Percentiles rank a stretch among this genome's conserved stretches.
phyloP scores from a whole-genome alignment of 495 filamentous ascomycete species.

The Annulohypoxylon stygium region DNA sequence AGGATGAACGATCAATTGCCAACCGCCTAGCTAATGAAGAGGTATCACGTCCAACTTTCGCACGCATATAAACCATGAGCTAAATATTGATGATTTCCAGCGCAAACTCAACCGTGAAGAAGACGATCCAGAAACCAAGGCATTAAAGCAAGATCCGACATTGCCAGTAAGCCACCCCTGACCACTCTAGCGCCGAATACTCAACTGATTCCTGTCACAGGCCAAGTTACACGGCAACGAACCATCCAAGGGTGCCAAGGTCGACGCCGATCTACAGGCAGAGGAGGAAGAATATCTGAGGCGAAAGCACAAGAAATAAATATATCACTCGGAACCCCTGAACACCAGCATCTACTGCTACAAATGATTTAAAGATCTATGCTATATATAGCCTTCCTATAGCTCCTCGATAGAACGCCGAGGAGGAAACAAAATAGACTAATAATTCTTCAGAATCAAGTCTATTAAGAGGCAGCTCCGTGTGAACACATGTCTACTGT shows the following conservation, averaged over 20 bases:
- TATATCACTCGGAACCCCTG: neutral
- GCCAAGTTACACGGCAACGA: constrained; percentile 74
- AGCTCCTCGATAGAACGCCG: neutral
- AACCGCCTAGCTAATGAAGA: constrained; percentile 77
- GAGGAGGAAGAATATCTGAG: constrained; percentile 74
- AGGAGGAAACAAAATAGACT: neutral
- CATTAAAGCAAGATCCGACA: constrained; percentile 74
- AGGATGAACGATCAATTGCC: constrained; percentile 84
- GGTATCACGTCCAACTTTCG: constrained; percentile 43
- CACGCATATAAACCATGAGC: neutral
- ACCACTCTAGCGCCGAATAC: neutral
- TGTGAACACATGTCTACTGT: neutral
- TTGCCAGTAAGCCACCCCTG: constrained; percentile 69
- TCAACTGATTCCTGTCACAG: constrained; percentile 51
- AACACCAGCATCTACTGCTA: neutral
- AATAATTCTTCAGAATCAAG: neutral
- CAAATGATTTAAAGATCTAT: neutral
- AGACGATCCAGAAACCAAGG: constrained; percentile 65
- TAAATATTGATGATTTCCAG: constrained; percentile 49
- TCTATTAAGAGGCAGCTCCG: neutral
- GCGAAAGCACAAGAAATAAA: constrained; percentile 63
- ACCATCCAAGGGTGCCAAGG: constrained; percentile 74
- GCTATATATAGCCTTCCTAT: neutral
- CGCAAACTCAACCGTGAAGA: constrained; percentile 54
- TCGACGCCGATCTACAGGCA: constrained; percentile 71